A percentile compares a stretch with the other conserved stretches of the same genome.
Evolutionary conservation across 148 eudicot genomes (phyloP).

Genomic region (Simmondsia chinensis): DNA sequence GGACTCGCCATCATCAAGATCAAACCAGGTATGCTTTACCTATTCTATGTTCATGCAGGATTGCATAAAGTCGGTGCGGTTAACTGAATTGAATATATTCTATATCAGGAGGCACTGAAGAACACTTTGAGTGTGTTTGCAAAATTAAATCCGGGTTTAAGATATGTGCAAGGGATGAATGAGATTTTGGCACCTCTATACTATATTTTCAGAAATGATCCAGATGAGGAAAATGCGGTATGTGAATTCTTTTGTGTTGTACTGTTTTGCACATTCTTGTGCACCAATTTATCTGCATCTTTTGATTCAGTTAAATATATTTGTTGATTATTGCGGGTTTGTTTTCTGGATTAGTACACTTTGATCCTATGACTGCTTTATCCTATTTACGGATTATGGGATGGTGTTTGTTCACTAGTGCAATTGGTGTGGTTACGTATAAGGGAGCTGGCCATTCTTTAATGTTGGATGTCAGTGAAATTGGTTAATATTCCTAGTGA

Average conservation of each 20-base stretch:
- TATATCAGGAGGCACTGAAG: conserved; percentile 65
- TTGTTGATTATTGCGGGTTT: too few species aligned
- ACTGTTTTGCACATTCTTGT: background rate
- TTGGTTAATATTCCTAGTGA: too few species aligned
- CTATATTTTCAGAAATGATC: conserved; percentile 81
- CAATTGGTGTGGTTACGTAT: too few species aligned
- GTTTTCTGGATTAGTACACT: too few species aligned
- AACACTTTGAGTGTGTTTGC: conserved; percentile 84
- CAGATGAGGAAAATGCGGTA: conserved; percentile 80
- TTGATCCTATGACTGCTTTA: too few species aligned
- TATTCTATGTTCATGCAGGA: background rate
- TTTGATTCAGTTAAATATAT: too few species aligned
- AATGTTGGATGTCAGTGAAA: too few species aligned
- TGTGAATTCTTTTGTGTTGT: conserved; percentile 14
- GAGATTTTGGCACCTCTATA: conserved; percentile 91
- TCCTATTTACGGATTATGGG: too few species aligned
- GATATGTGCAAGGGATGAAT: conserved; percentile 99
- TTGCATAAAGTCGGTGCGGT: background rate
- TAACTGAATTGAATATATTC: conserved; percentile 9
- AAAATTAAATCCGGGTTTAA: conserved; percentile 92
- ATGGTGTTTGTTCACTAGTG: too few species aligned
- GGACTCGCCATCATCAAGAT: conserved; percentile 55
- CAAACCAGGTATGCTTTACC: conserved; percentile 50
- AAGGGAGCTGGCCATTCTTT: too few species aligned
- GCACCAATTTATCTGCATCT: conserved; percentile 1